These are phyloP conservation scores for Nidularia pulvinata DNA, from an alignment of 768 basidiomycete species.

Conservation along the genomic window DNA sequence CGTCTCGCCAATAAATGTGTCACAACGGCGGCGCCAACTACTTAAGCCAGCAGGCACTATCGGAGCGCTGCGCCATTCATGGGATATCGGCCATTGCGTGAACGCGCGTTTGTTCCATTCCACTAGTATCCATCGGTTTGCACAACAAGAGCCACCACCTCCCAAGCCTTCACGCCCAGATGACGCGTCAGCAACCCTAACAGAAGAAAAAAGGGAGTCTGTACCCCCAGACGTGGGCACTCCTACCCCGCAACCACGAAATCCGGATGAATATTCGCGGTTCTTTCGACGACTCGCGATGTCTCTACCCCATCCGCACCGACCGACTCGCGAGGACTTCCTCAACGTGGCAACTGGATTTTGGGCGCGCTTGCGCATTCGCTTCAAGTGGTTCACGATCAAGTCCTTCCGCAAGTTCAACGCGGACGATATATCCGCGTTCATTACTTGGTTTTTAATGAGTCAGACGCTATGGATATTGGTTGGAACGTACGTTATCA, in stretches of 20 bases:
- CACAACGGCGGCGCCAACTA: no score
- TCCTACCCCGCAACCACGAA: slow-evolving; percentile 11
- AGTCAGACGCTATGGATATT: slow-evolving; percentile 97
- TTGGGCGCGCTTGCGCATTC: slow-evolving; percentile 85
- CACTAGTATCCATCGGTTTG: background rate
- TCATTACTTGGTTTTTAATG: slow-evolving; percentile 94
- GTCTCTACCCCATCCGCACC: slow-evolving; percentile 73
- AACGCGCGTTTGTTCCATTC: background rate
- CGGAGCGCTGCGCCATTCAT: background rate
- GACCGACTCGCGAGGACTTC: slow-evolving; percentile 90
- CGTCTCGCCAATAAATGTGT: no score
- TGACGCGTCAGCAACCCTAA: background rate
- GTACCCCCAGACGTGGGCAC: slow-evolving; percentile 3
- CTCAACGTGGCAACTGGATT: slow-evolving; percentile 86
- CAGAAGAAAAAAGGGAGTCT: background rate
- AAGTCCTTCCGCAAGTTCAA: slow-evolving; percentile 94
- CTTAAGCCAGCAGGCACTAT: no score
- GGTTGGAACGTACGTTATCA: slow-evolving; percentile 77
- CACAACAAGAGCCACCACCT: background rate
- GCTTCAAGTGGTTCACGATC: slow-evolving; percentile 99
- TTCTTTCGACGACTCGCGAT: slow-evolving; percentile 80
- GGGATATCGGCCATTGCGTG: background rate
- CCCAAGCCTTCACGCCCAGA: background rate
- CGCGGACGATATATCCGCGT: slow-evolving; percentile 95
- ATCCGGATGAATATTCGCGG: slow-evolving; percentile 72